phyloP scores from a whole-genome alignment of 2,329 filamentous ascomycete genomes.

The Raffaelea arxii region DNA sequence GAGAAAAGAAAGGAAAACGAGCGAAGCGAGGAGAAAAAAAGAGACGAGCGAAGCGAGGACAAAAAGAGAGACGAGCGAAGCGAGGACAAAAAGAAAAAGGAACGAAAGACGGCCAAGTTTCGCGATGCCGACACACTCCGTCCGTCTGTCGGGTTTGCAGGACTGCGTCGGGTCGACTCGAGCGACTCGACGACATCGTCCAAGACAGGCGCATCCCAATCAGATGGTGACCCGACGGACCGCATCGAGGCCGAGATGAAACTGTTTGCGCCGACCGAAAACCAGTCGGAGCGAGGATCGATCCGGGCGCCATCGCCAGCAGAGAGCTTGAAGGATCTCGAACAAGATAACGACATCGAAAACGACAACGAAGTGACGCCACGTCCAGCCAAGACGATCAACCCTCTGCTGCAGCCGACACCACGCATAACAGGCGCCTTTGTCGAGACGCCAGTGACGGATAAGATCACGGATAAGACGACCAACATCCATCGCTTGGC shows the following conservation, averaged over 20 bases:
- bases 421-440: slow-evolving; percentile 46
- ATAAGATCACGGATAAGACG: slow-evolving; percentile 27
- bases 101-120: slow-evolving; percentile 1
- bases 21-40: neutral
- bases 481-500: slow-evolving; percentile 3
- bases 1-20: slow-evolving; percentile 3
- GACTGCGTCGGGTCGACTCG: slow-evolving; percentile 32
- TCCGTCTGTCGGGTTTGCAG: slow-evolving; percentile 35
- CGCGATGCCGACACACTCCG: slow-evolving; percentile 14
- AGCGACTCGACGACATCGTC: slow-evolving; percentile 34
- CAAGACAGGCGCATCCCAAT: slow-evolving; percentile 37
- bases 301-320: slow-evolving; percentile 39
- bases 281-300: slow-evolving; percentile 46
- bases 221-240: slow-evolving; percentile 44
- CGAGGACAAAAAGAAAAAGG: neutral
- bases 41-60: slow-evolving; percentile 1
- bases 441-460: slow-evolving; percentile 44
- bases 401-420: slow-evolving; percentile 40
- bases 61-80: neutral
- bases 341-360: neutral
- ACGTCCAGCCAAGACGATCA: slow-evolving; percentile 27
- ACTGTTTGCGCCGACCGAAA: slow-evolving; percentile 44
- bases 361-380: slow-evolving; percentile 28
- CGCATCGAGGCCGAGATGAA: slow-evolving; percentile 47
- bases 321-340: slow-evolving; percentile 7